These are phyloP conservation scores for Arabidopsis arenosa DNA, from an alignment of 345 rosid genomes.

Conservation along the genomic window DNA sequence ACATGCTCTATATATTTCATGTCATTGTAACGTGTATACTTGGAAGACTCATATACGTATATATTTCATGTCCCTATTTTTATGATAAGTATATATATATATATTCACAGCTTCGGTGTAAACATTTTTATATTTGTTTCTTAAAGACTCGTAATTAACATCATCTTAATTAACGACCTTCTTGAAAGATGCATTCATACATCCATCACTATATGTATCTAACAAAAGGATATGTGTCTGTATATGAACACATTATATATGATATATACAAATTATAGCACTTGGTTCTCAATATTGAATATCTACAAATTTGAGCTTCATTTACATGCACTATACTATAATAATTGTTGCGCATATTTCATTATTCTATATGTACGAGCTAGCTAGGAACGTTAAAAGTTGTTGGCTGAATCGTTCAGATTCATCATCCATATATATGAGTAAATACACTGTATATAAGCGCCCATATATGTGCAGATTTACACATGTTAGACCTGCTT, in stretches of 20 bases:
- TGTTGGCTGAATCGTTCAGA: not conserved
- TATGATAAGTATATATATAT: not conserved
- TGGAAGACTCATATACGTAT: slow-evolving; percentile 8
- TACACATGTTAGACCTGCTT: not conserved
- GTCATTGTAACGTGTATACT: not conserved
- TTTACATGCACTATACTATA: not conserved
- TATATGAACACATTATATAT: not conserved
- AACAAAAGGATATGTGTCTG: not conserved
- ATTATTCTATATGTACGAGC: not conserved
- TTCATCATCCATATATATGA: not conserved
- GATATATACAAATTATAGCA: not conserved
- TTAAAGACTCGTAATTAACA: not conserved
- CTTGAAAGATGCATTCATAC: slow-evolving; percentile 10
- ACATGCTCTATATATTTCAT: slow-evolving; percentile 13
- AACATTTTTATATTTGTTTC: not conserved
- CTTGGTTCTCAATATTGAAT: not conserved
- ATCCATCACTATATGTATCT: not conserved
- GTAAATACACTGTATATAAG: not conserved
- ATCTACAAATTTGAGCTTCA: not conserved
- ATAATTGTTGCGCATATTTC: not conserved
- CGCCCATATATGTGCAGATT: not conserved
- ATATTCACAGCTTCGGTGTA: slow-evolving; percentile 1
- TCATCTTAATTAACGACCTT: not conserved
- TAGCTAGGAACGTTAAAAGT: not conserved
- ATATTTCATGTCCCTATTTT: not conserved